Conservation (phyloP, 139 green algal species). For the Chlorella sorokiniana region DNA sequence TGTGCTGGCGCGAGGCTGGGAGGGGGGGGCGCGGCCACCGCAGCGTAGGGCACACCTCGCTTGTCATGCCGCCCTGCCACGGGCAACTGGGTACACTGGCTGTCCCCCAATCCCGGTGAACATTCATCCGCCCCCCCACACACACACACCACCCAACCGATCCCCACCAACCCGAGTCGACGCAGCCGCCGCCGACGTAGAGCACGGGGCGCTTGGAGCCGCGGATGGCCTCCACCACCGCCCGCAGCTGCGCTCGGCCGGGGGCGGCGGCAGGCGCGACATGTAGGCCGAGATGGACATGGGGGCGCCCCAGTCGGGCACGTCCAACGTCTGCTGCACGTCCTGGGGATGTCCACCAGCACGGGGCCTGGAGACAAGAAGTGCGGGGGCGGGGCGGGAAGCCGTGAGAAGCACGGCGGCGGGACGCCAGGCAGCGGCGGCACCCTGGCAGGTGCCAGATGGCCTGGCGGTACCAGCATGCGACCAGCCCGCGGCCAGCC, state of each 20-base stretch:
- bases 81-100: too few relatives aligned
- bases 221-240: conserved; percentile 66
- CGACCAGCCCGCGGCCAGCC: too few relatives aligned
- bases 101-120: too few relatives aligned
- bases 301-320: conserved; percentile 88
- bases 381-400: background rate
- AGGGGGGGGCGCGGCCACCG: background rate
- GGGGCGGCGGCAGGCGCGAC: conserved; percentile 73
- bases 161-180: conserved; percentile 65
- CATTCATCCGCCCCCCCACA: background rate
- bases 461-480: too few relatives aligned
- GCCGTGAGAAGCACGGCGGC: background rate
- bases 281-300: conserved; percentile 93
- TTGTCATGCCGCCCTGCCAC: background rate
- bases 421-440: background rate
- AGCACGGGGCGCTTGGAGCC: conserved; percentile 69
- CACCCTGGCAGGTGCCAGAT: too few relatives aligned
- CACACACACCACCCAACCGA: background rate
- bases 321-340: conserved; percentile 94
- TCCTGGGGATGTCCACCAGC: conserved; percentile 99
- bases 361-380: conserved; percentile 71
- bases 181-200: conserved; percentile 91
- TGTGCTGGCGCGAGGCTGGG: background rate
- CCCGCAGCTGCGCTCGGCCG: conserved; percentile 43
- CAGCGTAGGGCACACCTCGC: background rate